These are phyloP conservation scores for Clavispora santaluciae DNA, from an alignment of 805 yeast species.

Conservation along the genomic window DNA sequence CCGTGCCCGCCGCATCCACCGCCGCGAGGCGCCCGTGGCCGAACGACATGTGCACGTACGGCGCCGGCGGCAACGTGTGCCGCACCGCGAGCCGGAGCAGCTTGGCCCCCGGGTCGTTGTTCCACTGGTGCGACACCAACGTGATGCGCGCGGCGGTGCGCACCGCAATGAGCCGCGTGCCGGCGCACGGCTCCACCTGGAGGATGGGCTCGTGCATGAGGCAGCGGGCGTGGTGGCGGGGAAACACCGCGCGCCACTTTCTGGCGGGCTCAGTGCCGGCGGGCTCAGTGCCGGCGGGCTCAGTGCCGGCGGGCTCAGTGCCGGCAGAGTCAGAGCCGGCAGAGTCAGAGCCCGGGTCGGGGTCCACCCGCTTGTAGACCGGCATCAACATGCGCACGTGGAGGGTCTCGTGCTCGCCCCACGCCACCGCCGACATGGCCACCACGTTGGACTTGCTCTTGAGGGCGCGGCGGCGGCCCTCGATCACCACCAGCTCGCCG, in stretches of 20 bases:
- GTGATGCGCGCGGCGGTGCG: slow-evolving; percentile 7
- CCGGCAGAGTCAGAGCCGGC: background rate
- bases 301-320: slow-evolving; percentile 1
- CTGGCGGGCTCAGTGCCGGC: slow-evolving; percentile 2
- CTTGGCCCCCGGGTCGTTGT: slow-evolving; percentile 6
- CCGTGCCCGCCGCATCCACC: background rate
- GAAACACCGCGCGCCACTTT: background rate
- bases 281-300: background rate
- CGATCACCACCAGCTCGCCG: slow-evolving; percentile 5
- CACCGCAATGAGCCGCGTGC: slow-evolving; percentile 6
- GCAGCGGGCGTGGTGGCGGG: slow-evolving; percentile 1
- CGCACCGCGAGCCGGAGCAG: slow-evolving; percentile 1
- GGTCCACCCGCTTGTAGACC: slow-evolving; percentile 4
- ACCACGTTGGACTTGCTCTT: slow-evolving; percentile 3
- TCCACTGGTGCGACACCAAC: slow-evolving; percentile 9
- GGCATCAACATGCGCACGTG: slow-evolving; percentile 11
- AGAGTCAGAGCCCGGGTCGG: background rate
- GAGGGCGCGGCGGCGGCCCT: slow-evolving; percentile 4
- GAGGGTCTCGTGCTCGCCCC: slow-evolving; percentile 4
- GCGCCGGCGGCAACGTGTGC: background rate
- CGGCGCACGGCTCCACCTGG: slow-evolving; percentile 7
- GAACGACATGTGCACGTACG: background rate
- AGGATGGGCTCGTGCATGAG: slow-evolving; percentile 5
- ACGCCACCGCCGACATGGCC: slow-evolving; percentile 9
- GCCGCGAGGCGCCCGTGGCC: background rate